phyloP scores from a whole-genome alignment of 768 basidiomycete species.

The Suillus weaverae region DNA sequence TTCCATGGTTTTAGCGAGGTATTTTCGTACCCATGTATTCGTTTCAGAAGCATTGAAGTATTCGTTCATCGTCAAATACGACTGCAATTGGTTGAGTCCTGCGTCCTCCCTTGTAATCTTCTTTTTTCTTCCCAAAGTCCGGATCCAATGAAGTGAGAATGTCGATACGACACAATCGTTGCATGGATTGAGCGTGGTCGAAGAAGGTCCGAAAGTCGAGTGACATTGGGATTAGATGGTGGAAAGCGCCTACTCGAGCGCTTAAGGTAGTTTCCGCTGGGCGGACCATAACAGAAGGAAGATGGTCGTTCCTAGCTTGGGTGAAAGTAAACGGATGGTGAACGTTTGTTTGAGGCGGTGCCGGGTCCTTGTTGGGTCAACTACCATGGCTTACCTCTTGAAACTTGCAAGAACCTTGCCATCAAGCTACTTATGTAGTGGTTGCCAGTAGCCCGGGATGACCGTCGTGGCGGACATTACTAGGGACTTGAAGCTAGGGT shows the following conservation, averaged over 20 bases:
- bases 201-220: neutral
- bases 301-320: neutral
- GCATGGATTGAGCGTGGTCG: neutral
- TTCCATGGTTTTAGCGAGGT: neutral
- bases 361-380: too few relatives aligned
- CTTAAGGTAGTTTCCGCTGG: neutral
- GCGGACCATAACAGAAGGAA: neutral
- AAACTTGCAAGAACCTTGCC: too few relatives aligned
- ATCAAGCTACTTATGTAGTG: too few relatives aligned
- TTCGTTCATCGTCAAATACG: slow-evolving; percentile 40
- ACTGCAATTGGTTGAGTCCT: slow-evolving; percentile 47
- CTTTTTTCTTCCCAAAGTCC: slow-evolving; percentile 51
- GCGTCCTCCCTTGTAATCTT: slow-evolving; percentile 39
- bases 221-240: neutral
- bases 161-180: neutral
- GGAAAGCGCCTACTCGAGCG: neutral
- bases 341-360: neutral
- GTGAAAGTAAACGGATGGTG: neutral
- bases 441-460: too few relatives aligned
- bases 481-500: too few relatives aligned
- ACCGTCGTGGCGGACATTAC: too few relatives aligned
- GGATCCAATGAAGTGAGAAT: slow-evolving; percentile 52
- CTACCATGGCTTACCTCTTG: too few relatives aligned
- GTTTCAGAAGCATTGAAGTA: neutral
- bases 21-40: neutral